A percentile compares a stretch with the other conserved stretches of the same genome.
phyloP scores from a whole-genome alignment of 2,329 filamentous ascomycete species.

The Periglandula ipomoeae region DNA sequence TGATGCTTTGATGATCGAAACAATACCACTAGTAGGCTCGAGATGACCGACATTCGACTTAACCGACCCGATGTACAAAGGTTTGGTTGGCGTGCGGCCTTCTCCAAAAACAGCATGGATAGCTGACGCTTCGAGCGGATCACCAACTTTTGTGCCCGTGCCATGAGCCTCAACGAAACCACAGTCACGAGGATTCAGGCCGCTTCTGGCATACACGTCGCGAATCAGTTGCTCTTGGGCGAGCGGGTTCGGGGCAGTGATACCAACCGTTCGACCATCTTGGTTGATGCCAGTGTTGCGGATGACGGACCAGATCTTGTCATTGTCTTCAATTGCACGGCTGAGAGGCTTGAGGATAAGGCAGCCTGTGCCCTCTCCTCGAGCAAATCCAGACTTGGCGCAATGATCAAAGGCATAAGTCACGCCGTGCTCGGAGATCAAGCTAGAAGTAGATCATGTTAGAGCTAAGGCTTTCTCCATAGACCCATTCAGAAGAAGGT shows the following conservation, averaged over 20 bases:
- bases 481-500: no score
- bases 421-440: slow-evolving; percentile 1
- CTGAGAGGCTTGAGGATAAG: slow-evolving; percentile 48
- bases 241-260: slow-evolving; percentile 44
- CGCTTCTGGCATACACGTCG: slow-evolving; percentile 23
- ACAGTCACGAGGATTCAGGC: slow-evolving; percentile 20
- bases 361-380: slow-evolving; percentile 49
- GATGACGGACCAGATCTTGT: slow-evolving; percentile 44
- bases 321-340: slow-evolving; percentile 44
- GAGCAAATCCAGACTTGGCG: slow-evolving; percentile 41
- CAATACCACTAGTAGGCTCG: slow-evolving; percentile 42
- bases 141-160: slow-evolving; percentile 46
- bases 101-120: slow-evolving; percentile 34
- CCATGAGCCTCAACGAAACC: slow-evolving; percentile 42
- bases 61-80: slow-evolving; percentile 37
- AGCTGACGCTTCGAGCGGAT: slow-evolving; percentile 44
- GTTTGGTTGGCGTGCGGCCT: slow-evolving; percentile 29
- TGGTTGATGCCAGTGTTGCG: slow-evolving; percentile 41
- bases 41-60: slow-evolving; percentile 45
- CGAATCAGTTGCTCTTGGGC: slow-evolving; percentile 36
- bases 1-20: slow-evolving; percentile 41
- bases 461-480: neutral
- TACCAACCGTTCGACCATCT: slow-evolving; percentile 38
- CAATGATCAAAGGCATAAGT: slow-evolving; percentile 32
- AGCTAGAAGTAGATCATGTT: neutral